phyloP scores from a whole-genome alignment of 1,284 basidiomycete genomes.

The Apiotrichum siamense region DNA sequence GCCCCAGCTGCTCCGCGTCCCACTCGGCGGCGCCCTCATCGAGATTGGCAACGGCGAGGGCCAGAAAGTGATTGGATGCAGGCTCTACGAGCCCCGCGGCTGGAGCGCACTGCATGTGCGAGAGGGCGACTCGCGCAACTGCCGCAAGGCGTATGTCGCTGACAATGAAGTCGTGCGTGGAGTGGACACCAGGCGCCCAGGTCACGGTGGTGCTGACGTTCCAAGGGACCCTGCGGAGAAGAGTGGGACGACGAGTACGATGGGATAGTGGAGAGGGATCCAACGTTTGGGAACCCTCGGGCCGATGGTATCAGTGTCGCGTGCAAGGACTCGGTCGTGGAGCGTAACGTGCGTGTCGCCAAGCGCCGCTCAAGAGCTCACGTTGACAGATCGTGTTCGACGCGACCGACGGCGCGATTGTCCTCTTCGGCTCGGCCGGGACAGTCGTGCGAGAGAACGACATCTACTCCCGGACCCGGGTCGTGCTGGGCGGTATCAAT shows the following conservation, averaged over 20 bases:
- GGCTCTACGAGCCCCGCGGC: slow-evolving; percentile 47
- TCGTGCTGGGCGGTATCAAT: slow-evolving; percentile 47
- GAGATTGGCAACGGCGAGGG: slow-evolving; percentile 45
- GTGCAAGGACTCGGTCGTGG: slow-evolving; percentile 45
- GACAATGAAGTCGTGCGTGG: slow-evolving; percentile 44
- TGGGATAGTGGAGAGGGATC: slow-evolving; percentile 33
- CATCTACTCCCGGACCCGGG: slow-evolving; percentile 42
- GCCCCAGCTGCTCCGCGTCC: slow-evolving; percentile 42
- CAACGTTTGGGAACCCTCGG: slow-evolving; percentile 42
- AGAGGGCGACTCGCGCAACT: slow-evolving; percentile 46
- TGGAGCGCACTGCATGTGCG: slow-evolving; percentile 48
- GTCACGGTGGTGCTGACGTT: not conserved
- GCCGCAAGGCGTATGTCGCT: slow-evolving; percentile 31
- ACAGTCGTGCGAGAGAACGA: slow-evolving; percentile 40
- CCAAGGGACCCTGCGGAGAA: slow-evolving; percentile 47
- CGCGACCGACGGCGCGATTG: slow-evolving; percentile 48
- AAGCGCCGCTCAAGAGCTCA: not conserved
- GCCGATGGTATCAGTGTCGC: slow-evolving; percentile 49
- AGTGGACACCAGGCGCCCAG: not conserved
- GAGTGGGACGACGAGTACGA: slow-evolving; percentile 50
- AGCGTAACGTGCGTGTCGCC: slow-evolving; percentile 38
- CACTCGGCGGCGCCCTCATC: slow-evolving; percentile 41
- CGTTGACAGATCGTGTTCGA: slow-evolving; percentile 42
- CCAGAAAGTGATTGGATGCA: slow-evolving; percentile 42
- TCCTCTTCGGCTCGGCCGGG: slow-evolving; percentile 46